Percentiles rank a stretch among this genome's conserved stretches.
Conservation (phyloP, 2,329 filamentous ascomycete genomes). For the Colletotrichum navitas region DNA sequence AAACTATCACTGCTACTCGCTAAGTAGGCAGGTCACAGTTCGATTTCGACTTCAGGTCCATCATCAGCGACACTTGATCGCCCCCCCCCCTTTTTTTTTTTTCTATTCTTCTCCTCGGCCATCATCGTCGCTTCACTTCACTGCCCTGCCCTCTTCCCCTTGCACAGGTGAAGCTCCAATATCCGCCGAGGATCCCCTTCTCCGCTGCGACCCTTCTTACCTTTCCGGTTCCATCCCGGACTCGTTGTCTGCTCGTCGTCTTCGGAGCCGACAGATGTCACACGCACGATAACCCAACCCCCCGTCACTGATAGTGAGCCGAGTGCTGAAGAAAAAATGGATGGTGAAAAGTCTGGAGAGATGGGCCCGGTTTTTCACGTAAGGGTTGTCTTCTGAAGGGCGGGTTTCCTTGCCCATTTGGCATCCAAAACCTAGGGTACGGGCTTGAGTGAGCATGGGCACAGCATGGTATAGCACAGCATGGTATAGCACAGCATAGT, state of each 20-base stretch:
- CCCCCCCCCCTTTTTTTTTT: conserved; percentile 22
- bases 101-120: conserved; percentile 23
- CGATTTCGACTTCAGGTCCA: background rate
- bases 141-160: conserved; percentile 4
- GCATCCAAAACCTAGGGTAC: conserved; percentile 21
- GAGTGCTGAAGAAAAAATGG: conserved; percentile 11
- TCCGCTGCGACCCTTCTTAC: conserved; percentile 20
- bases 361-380: conserved; percentile 24
- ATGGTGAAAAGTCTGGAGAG: conserved; percentile 35
- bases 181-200: conserved; percentile 29
- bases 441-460: conserved; percentile 21
- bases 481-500: conserved; percentile 6
- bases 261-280: conserved; percentile 12
- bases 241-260: background rate
- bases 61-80: conserved; percentile 1
- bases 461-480: conserved; percentile 9
- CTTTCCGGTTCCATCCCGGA: background rate
- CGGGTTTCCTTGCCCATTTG: conserved; percentile 27
- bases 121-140: background rate
- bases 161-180: conserved; percentile 32
- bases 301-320: conserved; percentile 14
- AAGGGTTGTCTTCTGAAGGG: conserved; percentile 13
- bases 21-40: background rate
- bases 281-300: conserved; percentile 1
- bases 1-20: background rate